Evolutionary conservation across 495 filamentous ascomycete genomes (phyloP), one percentile per base, ranked within the genome.

Genomic region (Jackrogersella multiformis): DNA sequence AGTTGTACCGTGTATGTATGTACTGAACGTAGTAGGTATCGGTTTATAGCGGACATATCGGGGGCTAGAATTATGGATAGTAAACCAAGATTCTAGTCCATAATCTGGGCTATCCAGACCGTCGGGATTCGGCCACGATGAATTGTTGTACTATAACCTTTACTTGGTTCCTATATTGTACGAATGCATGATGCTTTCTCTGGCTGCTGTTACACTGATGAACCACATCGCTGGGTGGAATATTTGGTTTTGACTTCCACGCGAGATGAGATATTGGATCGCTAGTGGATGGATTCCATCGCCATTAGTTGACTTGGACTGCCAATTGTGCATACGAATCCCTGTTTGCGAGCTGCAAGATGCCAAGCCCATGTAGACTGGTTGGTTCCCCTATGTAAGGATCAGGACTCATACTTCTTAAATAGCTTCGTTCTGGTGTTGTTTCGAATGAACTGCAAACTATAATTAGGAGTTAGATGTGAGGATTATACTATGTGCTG

Each of bases 281-380:
- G 28, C 5, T 55, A 60, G 55, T 64, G 55, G 41, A 51, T 48
- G 46, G 52, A 38, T 49, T 56, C 34, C 63, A 48, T 67, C 61
- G 56, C 48, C 34, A 51, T 44, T 46, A 58, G 58, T 53, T 23
- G 45, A 46, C 38, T 46, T 46, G 23, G 35, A 26, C 18, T 64
- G 42, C 39, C 44, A 61, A 52, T 51, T 64, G 61, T 69, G 61
- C 55, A 61, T 60, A 55, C 51, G 34, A 57, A 70, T 52, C 67
- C 67, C 42, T 69, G 66, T 46, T 56, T 52, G 24, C 18, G 49
- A 60, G 60, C 35, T 61, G 55, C 41, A 32, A 59, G 56, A 61
- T 61, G 67, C 51, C 61, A 61, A 70, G 56, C 45, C 67, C n/a
- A 46, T 23, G 30, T 39, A 48, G 36, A 48, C 28, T 9, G n/a